Evolutionary conservation across 306 rosid genomes (phyloP), one percentile per base, ranked within the genome.

Genomic region (Prunus padus): DNA sequence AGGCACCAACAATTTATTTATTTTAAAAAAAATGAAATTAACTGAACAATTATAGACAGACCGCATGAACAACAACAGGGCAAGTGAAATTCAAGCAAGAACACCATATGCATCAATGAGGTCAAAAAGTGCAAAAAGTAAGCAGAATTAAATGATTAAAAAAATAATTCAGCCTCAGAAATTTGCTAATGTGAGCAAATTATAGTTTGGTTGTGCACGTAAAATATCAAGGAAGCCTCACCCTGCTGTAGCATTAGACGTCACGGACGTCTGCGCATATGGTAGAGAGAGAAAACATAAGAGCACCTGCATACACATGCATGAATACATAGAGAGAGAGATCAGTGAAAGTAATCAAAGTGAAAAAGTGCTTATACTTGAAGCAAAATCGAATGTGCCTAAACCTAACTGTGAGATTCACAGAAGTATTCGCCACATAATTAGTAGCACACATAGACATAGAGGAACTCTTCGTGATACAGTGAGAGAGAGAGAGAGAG

Each of bases 301-400:
- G 47, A 86, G 76, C 99, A 86, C 77, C 99, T 95, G 97, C 88
- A 82, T 75, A 49, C 22, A 54, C 13, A 77, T 3, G 25, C 73
- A 65, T 31, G 30, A 70, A 44, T 13, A 47, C 16, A 45, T 14
- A 47, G 18, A 47, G 8, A 60, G 44, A 45, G 40, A 8, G 5
- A 44, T 65, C n/a, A 55, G 20, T 5, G 46, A 14, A 33, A 49
- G 22, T 31, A 51, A 31, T n/a, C 22, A 33, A 55, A 70, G 3
- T 3, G 25, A 31, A 52, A 52, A 31, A 3, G 13, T n/a, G 8
- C 12, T 20, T 20, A 20, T n/a, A 65, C 70, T 40, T 22, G 11
- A 66, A 42, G 20, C 11, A 16, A 12, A 42, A 13, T 37, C 54
- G 26, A 33, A 64, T 19, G 22, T 3, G 47, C 60, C 26, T 54